Conservation (phyloP, 192 early-diverging fungal genomes). For the Entomortierella lignicola region DNA sequence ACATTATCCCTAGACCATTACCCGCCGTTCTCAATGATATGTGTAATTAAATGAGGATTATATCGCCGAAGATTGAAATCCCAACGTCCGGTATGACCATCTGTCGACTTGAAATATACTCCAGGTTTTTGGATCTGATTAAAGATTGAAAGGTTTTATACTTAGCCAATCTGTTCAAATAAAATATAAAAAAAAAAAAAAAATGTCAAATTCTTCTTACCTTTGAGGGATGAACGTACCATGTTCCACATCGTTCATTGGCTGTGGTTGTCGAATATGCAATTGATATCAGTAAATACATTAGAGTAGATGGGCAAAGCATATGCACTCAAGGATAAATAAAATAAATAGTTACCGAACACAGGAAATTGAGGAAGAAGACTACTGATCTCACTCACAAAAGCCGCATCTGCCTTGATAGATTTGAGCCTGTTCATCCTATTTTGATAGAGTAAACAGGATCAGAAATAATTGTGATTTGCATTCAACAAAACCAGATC, state of each 20-base stretch:
- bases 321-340: background rate
- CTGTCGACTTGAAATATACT: slow-evolving; percentile 95
- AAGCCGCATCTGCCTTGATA: slow-evolving; percentile 79
- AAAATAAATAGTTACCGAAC: slow-evolving; percentile 52
- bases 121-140: slow-evolving; percentile 58
- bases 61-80: slow-evolving; percentile 84
- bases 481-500: background rate
- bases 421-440: slow-evolving; percentile 84
- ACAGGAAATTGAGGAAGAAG: slow-evolving; percentile 71
- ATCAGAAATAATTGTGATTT: too few relatives aligned
- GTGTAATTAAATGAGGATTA: slow-evolving; percentile 78
- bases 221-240: slow-evolving; percentile 82
- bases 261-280: slow-evolving; percentile 49
- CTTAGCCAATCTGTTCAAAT: too few relatives aligned
- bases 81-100: slow-evolving; percentile 90
- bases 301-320: background rate
- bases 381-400: slow-evolving; percentile 70
- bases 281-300: background rate
- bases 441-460: too few relatives aligned
- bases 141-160: too few relatives aligned
- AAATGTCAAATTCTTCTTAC: slow-evolving; percentile 32
- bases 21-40: slow-evolving; percentile 68
- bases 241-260: slow-evolving; percentile 89
- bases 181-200: too few relatives aligned
- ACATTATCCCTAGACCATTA: slow-evolving; percentile 28